Conservation (phyloP, 768 basidiomycete genomes). For the Mrakia hoshinonis region DNA sequence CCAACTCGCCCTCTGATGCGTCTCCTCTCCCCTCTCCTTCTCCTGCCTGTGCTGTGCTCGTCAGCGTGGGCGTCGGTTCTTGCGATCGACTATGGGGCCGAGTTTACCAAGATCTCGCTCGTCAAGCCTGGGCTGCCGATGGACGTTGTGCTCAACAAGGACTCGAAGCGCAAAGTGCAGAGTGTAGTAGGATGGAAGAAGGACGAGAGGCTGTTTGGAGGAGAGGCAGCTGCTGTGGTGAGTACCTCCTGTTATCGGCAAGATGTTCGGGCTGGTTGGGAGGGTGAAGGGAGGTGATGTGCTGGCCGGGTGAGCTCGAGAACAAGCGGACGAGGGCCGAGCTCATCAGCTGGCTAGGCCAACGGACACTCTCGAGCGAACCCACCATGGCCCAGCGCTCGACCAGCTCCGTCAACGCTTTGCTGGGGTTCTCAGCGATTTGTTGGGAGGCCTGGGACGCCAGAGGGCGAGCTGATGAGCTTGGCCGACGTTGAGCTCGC, state of each 20-base stretch:
- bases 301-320: background rate
- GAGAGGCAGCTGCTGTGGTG: constrained; percentile 81
- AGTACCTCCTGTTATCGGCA: constrained; percentile 38
- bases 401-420: no score
- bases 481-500: constrained; percentile 1
- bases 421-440: no score
- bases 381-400: no score
- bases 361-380: background rate
- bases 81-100: constrained; percentile 96
- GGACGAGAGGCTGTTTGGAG: constrained; percentile 77
- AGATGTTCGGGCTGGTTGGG: background rate
- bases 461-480: background rate
- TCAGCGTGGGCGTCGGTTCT: constrained; percentile 61
- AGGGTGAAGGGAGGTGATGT: constrained; percentile 1
- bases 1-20: constrained; percentile 20
- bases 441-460: background rate
- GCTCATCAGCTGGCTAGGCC: background rate
- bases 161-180: constrained; percentile 92
- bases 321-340: background rate
- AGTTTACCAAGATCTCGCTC: constrained; percentile 92
- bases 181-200: constrained; percentile 81
- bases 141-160: constrained; percentile 90
- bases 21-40: constrained; percentile 25
- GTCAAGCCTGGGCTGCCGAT: constrained; percentile 92
- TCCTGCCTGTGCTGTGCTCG: constrained; percentile 18